These are phyloP conservation scores for Magnaporthiopsis poae DNA, from an alignment of 2,329 filamentous ascomycete genomes.

Conservation along the genomic window DNA sequence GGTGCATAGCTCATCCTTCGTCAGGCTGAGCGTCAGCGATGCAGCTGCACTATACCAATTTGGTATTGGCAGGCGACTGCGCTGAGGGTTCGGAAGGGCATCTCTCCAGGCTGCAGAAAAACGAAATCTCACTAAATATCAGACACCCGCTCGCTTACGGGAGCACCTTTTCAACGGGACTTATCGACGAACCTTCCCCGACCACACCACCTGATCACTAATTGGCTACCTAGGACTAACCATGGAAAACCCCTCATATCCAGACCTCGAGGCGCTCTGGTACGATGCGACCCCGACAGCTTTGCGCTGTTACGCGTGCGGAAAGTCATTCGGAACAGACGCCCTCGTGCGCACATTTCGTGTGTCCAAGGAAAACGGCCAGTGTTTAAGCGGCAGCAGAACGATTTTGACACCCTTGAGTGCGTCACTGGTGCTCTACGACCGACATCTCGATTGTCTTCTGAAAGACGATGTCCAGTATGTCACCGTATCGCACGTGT, in stretches of 20 bases:
- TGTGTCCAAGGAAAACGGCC: background rate
- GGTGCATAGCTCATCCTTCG: too few species aligned
- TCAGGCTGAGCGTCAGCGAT: too few species aligned
- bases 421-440: background rate
- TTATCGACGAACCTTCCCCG: background rate
- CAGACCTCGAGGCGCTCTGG: constrained; percentile 1
- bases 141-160: too few species aligned
- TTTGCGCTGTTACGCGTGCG: background rate
- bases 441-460: constrained; percentile 2
- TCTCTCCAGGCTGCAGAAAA: too few species aligned
- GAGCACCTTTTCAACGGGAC: too few species aligned
- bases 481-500: constrained; percentile 1
- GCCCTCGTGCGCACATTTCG: background rate
- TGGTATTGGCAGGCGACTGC: too few species aligned
- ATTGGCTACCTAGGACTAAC: background rate
- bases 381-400: background rate
- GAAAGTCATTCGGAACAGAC: background rate
- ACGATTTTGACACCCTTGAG: background rate
- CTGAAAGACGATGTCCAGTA: background rate
- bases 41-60: too few species aligned
- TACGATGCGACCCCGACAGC: background rate
- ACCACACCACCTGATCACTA: background rate
- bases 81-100: too few species aligned
- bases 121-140: too few species aligned
- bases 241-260: background rate